Evolutionary conservation across 345 rosid species (phyloP), one percentile per base, ranked within the genome.

Genomic region (Euphorbia peplus): DNA sequence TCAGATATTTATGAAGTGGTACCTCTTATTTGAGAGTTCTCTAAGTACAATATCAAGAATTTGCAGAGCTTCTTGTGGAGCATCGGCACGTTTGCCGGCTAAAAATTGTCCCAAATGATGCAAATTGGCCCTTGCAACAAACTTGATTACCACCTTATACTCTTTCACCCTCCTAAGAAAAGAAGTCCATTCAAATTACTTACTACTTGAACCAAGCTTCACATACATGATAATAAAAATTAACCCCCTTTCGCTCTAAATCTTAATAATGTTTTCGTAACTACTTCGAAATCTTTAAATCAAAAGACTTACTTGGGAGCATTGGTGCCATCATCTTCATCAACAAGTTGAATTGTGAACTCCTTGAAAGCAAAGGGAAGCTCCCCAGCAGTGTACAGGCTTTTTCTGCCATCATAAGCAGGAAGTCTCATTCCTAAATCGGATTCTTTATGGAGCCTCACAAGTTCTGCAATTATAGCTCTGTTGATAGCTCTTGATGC

Each of bases 321-420:
- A 74, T 83, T 86, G 75, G 78, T 70, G 53, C 90, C 96, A 54
- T 88, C 91, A 1, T 83, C 96, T 58, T 91, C 96, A 78, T 88
- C 90, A 25, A 87, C 67, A 68, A 95, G 90, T 83, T 86, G 92
- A 74, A 95, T 76, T 24, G 46, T 75, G 80, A 95, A 95, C 82
- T 92, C 98, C 81, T 90, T 92, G 87, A 90, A 83, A 58, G 81
- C 70, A 66, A 95, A 95, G 25, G 99, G 98, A 76, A 95, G 92
- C 58, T 87, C 90, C 53, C 98, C 99, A 56, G 99, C 98, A 0
- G 99, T 95, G 83, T 95, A 95, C 67, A 95, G 88, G 44, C 92
- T 88, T 82, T 88, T 95, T 75, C 96, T 83, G 80, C 99, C 99
- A 77, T 95, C 99, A 37, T 95, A 95, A 70, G 99, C 99, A 60